Base-by-base conservation (phyloP, 1,284 basidiomycete genomes). In the Somion occarium region DNA sequence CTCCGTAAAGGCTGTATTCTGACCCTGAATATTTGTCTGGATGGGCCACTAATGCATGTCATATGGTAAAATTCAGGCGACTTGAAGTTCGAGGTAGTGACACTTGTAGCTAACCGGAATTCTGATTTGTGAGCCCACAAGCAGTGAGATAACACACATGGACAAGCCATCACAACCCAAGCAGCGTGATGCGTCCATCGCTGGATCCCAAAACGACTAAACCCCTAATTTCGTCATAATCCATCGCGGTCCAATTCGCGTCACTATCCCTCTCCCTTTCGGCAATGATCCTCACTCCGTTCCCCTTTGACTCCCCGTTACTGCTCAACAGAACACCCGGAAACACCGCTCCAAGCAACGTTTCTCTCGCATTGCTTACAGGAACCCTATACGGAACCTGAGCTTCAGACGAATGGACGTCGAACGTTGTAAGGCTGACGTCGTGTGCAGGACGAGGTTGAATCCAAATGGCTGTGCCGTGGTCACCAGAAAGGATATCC, bases 401-500 rank as follows among this genome's bases (percentile, higher is more conserved):
- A 24, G 59, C 48, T 3, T 53, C 48, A 34, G 62, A 63, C 18
- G 61, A 54, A 27, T 70, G 66, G 26, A 65, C 59, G 54, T 63
- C 65, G 39, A 58, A 41, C 11, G 63, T 58, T 3, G 60, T 54
- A 24, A 61, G 60, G 51, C 56, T 58, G 15, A 59, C 53, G 9
- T 53, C 51, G n/a, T 60, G 59, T n/a, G 60, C 44, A 12, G 55
- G 58, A 38, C 67, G 71, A 1, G 82, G 81, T 49, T 76, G 73
- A 18, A 83, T 71, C 80, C 82, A 85, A 4, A 77, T 64, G 2
- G 79, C 79, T 0, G 81, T 82, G 2, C 79, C 78, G 5, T 63
- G 61, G 1, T 13, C 19, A 15, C 82, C 82, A 20, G 82, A 68
- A 9, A 73, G 60, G 53, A 85, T 69, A 47, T 73, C 67, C 2